phyloP scores from a whole-genome alignment of 2,329 filamentous ascomycete genomes.

The Whalleya microplaca region DNA sequence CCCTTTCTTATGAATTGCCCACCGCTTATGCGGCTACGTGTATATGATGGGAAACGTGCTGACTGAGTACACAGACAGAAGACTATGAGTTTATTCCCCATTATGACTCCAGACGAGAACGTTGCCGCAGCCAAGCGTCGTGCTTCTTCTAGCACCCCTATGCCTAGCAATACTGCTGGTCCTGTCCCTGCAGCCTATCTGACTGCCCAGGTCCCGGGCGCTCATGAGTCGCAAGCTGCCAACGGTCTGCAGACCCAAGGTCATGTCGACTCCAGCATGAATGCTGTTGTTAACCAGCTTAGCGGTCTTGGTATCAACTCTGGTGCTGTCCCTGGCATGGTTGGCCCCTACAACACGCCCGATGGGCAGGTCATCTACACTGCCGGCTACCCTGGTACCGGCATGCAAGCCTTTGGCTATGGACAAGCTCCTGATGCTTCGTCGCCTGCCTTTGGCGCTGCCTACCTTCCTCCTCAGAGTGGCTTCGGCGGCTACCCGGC shows the following conservation, averaged over 20 bases:
- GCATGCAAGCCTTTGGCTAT: slow-evolving; percentile 32
- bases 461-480: slow-evolving; percentile 42
- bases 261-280: slow-evolving; percentile 32
- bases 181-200: slow-evolving; percentile 29
- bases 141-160: slow-evolving; percentile 24
- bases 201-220: slow-evolving; percentile 25
- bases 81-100: slow-evolving; percentile 31
- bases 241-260: slow-evolving; percentile 23
- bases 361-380: slow-evolving; percentile 39
- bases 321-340: slow-evolving; percentile 35
- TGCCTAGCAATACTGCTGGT: slow-evolving; percentile 23
- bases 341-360: slow-evolving; percentile 35
- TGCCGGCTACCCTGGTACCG: slow-evolving; percentile 25
- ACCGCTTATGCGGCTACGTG: too few species aligned
- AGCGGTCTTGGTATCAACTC: slow-evolving; percentile 40
- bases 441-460: slow-evolving; percentile 36
- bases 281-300: slow-evolving; percentile 36
- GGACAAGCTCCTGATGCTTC: slow-evolving; percentile 27
- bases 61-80: slow-evolving; percentile 1
- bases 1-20: too few species aligned
- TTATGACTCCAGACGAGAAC: slow-evolving; percentile 30
- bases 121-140: slow-evolving; percentile 28
- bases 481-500: slow-evolving; percentile 33
- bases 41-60: too few species aligned
- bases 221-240: slow-evolving; percentile 27